Percentiles rank a stretch among this genome's conserved stretches.
Evolutionary conservation across 2,329 filamentous ascomycete genomes (phyloP).

Genomic region (Phaeoacremonium minimum): DNA sequence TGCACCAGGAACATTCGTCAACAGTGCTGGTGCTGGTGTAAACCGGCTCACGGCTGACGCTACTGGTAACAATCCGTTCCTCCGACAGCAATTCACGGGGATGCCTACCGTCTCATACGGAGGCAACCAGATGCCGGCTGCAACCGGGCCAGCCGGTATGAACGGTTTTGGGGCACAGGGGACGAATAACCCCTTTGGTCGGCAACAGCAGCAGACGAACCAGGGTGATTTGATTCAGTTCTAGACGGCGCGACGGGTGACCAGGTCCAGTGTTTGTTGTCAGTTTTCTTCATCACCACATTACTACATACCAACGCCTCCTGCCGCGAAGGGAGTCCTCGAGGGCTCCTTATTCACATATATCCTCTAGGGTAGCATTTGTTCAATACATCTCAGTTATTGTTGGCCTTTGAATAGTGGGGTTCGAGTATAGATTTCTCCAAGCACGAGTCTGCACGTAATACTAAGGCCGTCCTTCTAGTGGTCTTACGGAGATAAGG

Average conservation of each 20-base stretch:
- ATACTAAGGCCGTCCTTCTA: too few relatives aligned
- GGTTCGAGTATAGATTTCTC: too few relatives aligned
- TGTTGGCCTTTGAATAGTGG: too few relatives aligned
- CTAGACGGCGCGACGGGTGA: constrained; percentile 33
- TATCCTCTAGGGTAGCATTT: constrained; percentile 1
- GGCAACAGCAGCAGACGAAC: constrained; percentile 41
- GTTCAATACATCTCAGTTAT: too few relatives aligned
- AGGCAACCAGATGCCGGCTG: constrained; percentile 45
- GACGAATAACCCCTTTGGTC: constrained; percentile 56
- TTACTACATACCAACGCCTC: too few relatives aligned
- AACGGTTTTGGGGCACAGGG: constrained; percentile 41
- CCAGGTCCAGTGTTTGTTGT: too few relatives aligned
- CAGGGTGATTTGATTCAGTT: constrained; percentile 58
- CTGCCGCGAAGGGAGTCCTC: too few relatives aligned
- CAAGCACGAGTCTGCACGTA: too few relatives aligned
- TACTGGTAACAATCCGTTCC: constrained; percentile 85
- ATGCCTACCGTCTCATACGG: constrained; percentile 59
- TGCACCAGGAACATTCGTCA: constrained; percentile 92
- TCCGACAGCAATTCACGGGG: constrained; percentile 78
- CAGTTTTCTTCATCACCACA: too few relatives aligned
- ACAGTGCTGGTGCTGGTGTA: constrained; percentile 82
- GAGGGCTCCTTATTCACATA: constrained; percentile 5
- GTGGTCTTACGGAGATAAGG: too few relatives aligned
- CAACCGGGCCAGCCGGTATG: constrained; percentile 53
- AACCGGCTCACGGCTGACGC: constrained; percentile 66